phyloP scores from a whole-genome alignment of 441 rosid genomes.

The Populus hybrid region DNA sequence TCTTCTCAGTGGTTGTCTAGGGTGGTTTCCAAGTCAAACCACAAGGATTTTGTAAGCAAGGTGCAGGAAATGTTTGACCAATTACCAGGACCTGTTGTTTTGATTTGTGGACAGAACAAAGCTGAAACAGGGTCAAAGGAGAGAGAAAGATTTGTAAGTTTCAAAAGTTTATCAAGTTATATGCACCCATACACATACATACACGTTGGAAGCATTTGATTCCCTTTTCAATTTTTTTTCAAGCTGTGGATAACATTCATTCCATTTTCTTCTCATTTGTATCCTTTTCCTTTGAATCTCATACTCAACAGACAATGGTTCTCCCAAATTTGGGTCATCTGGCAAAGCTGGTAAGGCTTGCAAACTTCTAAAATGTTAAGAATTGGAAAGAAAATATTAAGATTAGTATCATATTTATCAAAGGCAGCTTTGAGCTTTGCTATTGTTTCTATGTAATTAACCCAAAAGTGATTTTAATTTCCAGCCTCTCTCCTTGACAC shows the following conservation, averaged over 20 bases:
- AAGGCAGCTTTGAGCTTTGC: no score
- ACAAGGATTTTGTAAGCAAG: no score
- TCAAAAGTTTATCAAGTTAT: background rate
- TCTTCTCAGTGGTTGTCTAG: no score
- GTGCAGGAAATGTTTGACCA: no score
- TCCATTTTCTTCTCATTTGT: background rate
- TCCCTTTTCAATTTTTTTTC: background rate
- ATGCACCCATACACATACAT: background rate
- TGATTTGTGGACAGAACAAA: background rate
- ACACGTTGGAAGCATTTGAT: background rate
- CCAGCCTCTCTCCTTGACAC: no score
- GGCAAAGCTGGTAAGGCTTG: conserved; percentile 74
- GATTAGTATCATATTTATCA: no score
- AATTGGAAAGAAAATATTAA: background rate
- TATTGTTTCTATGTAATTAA: no score
- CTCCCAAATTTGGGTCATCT: conserved; percentile 77
- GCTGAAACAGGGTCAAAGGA: background rate
- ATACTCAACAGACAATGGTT: conserved; percentile 70
- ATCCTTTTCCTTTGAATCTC: conserved; percentile 3
- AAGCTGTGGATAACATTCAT: background rate
- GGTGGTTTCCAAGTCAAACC: no score
- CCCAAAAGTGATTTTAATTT: no score
- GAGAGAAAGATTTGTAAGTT: background rate
- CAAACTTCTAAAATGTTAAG: conserved; percentile 1
- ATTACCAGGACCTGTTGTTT: no score